Evolutionary conservation across 2,329 filamentous ascomycete genomes (phyloP).

Genomic region (Claviceps quebecensis): DNA sequence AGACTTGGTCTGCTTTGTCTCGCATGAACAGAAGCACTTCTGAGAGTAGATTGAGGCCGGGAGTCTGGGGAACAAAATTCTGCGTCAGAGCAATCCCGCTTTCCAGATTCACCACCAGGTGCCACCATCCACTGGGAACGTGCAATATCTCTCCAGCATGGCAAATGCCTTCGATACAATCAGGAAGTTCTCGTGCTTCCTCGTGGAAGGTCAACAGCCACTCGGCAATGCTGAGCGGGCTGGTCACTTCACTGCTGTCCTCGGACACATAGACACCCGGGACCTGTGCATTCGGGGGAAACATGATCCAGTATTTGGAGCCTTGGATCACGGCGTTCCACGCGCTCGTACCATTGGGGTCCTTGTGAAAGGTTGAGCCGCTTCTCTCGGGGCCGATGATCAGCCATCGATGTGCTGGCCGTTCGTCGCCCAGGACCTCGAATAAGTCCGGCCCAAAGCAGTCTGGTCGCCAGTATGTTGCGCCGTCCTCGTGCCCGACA

Average conservation of each 20-base stretch:
- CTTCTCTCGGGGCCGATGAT: slow-evolving; percentile 79
- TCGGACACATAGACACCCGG: slow-evolving; percentile 82
- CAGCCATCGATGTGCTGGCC: slow-evolving; percentile 83
- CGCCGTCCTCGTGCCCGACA: slow-evolving; percentile 36
- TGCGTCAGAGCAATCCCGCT: slow-evolving; percentile 81
- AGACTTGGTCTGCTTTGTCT: slow-evolving; percentile 74
- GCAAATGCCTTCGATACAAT: slow-evolving; percentile 79
- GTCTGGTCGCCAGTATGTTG: slow-evolving; percentile 62
- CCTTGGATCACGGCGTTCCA: slow-evolving; percentile 92
- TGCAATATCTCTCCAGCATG: slow-evolving; percentile 73
- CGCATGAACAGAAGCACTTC: slow-evolving; percentile 68
- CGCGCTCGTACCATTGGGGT: slow-evolving; percentile 58
- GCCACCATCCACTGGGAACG: slow-evolving; percentile 93
- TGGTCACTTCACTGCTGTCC: slow-evolving; percentile 87
- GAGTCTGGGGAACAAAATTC: slow-evolving; percentile 72
- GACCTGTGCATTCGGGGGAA: slow-evolving; percentile 63
- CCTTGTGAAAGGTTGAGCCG: slow-evolving; percentile 90
- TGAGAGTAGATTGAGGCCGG: slow-evolving; percentile 41
- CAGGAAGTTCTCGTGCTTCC: slow-evolving; percentile 60
- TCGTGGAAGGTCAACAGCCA: slow-evolving; percentile 85
- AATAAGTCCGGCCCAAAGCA: slow-evolving; percentile 86
- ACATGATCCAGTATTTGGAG: slow-evolving; percentile 98
- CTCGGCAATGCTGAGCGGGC: slow-evolving; percentile 88
- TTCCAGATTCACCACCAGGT: slow-evolving; percentile 83
- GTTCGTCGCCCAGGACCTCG: slow-evolving; percentile 57